A percentile compares a stretch with the other conserved stretches of the same genome.
Conservation (phyloP, 164 flowering plant genomes). For the Nelumbo lutea region DNA sequence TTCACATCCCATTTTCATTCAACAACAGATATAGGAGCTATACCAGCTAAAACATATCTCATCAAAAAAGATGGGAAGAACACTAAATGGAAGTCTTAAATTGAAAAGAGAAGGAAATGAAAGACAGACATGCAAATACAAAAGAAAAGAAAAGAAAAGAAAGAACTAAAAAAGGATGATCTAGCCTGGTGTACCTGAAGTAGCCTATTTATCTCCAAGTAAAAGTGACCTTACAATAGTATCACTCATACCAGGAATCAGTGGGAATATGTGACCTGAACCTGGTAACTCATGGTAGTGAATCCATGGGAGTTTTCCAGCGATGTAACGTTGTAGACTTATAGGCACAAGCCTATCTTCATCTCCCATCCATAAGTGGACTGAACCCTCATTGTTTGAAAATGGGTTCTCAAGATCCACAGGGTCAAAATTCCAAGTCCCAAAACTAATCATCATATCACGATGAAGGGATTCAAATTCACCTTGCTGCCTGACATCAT, state of each 20-base stretch:
- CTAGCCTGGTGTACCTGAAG: not conserved
- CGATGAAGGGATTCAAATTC: conserved; percentile 43
- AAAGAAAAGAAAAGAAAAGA: not conserved
- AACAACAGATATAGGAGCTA: not conserved
- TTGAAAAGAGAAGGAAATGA: not conserved
- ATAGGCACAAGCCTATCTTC: conserved; percentile 57
- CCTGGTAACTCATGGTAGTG: conserved; percentile 58
- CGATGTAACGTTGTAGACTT: conserved; percentile 43
- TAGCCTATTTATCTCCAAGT: conserved; percentile 13
- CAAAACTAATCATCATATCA: conserved; percentile 58
- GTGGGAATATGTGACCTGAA: conserved; percentile 52
- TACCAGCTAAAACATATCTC: not conserved
- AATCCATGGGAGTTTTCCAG: conserved; percentile 60
- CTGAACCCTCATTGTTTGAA: conserved; percentile 52
- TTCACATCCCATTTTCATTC: not conserved
- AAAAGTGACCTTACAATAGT: conserved; percentile 20
- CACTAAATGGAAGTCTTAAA: not conserved
- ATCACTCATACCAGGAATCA: conserved; percentile 31
- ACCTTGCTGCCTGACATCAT: conserved; percentile 57
- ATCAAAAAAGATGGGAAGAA: not conserved
- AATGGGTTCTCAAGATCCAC: conserved; percentile 56
- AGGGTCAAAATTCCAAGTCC: conserved; percentile 71
- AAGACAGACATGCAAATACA: no score
- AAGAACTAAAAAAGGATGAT: not conserved
- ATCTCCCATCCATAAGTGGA: conserved; percentile 76